phyloP scores from a whole-genome alignment of 2,329 filamentous ascomycete species.

The Gyromitra esculenta region DNA sequence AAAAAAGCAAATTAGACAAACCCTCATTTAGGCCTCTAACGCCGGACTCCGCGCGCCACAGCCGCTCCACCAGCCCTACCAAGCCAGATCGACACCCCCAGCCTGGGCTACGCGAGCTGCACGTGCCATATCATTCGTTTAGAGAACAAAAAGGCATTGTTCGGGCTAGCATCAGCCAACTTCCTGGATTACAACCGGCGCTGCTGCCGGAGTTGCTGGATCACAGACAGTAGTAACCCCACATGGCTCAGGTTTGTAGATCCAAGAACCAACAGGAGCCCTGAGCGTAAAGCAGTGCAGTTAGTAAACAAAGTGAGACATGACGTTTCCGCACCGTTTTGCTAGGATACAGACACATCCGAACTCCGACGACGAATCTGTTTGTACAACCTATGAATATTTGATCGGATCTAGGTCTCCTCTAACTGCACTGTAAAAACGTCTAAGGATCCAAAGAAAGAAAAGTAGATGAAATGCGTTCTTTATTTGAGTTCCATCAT shows the following conservation, averaged over 20 bases:
- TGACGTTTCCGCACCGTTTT: slow-evolving; percentile 11
- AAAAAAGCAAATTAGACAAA: neutral
- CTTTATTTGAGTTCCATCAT: no score
- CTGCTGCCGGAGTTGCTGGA: neutral
- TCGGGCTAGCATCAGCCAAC: neutral
- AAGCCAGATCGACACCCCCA: neutral
- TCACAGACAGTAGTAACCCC: neutral
- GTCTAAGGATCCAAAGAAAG: no score
- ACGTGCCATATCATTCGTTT: neutral
- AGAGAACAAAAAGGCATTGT: neutral
- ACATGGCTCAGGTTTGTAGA: neutral
- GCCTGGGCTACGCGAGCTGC: neutral
- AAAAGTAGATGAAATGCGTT: no score
- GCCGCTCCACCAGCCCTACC: neutral
- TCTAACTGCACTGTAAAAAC: neutral
- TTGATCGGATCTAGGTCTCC: neutral
- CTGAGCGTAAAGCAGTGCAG: neutral
- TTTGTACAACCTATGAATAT: neutral
- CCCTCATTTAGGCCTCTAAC: neutral
- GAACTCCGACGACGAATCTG: neutral
- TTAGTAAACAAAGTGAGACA: slow-evolving; percentile 19
- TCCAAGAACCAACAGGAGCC: slow-evolving; percentile 6
- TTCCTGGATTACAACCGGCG: neutral
- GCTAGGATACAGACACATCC: slow-evolving; percentile 11
- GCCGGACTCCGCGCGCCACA: neutral